phyloP scores from a whole-genome alignment of 768 basidiomycete genomes.

The Mycena latifolia region DNA sequence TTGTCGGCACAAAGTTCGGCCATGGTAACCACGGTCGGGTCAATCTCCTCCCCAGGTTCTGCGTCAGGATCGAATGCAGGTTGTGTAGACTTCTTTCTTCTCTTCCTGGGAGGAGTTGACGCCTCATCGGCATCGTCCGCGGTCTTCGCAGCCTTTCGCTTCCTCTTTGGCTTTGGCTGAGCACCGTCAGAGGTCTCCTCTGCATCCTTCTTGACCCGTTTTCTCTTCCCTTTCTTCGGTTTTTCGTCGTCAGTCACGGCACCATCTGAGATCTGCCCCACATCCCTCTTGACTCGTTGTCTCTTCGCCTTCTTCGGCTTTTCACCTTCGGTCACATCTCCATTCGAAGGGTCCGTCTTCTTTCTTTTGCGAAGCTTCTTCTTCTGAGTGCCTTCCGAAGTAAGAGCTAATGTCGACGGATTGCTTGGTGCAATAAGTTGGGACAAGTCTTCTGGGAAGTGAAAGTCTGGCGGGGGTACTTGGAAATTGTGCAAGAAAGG shows the following conservation, averaged over 20 bases:
- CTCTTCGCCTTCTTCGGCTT: conserved; percentile 17
- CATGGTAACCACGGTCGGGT: conserved; percentile 90
- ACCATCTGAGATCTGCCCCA: not conserved
- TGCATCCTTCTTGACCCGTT: conserved; percentile 11
- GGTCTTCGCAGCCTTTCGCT: conserved; percentile 10
- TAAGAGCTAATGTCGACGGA: conserved; percentile 11
- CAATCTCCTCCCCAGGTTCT: conserved; percentile 81
- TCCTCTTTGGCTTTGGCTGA: conserved; percentile 14
- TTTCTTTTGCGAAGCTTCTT: conserved; percentile 25
- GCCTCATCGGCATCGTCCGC: conserved; percentile 17
- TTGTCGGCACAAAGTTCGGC: conserved; percentile 82
- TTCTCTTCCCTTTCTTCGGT: conserved; percentile 18
- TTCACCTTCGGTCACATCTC: conserved; percentile 4
- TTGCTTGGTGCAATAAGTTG: conserved; percentile 23
- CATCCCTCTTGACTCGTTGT: conserved; percentile 14
- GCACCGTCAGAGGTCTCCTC: not conserved
- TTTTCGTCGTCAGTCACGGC: not conserved
- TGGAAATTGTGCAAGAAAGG: conserved; percentile 9
- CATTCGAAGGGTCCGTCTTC: conserved; percentile 4
- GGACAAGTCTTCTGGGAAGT: conserved; percentile 24
- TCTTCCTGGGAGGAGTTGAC: conserved; percentile 8
- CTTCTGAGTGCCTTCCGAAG: conserved; percentile 16
- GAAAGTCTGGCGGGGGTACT: conserved; percentile 4
- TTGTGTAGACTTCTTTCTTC: conserved; percentile 52
- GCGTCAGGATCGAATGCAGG: conserved; percentile 70